Conservation (phyloP, 768 basidiomycete species). For the Tylopilus vinaceipallidus region DNA sequence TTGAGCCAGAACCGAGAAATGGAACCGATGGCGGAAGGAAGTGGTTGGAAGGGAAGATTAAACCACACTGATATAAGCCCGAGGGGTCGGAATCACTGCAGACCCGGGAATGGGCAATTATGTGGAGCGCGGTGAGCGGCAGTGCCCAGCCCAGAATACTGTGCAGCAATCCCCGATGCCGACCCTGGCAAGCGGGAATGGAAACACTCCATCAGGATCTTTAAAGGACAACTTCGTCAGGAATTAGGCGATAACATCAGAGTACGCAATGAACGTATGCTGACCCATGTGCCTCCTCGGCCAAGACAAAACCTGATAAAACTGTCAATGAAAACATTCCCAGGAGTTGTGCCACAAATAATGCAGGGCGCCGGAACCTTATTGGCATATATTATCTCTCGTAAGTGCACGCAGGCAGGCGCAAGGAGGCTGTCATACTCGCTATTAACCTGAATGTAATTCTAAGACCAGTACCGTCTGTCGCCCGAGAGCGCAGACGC, state of each 20-base stretch:
- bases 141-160: background rate
- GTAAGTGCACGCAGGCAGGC: too few relatives aligned
- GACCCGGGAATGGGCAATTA: constrained; percentile 5
- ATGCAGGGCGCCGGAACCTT: too few relatives aligned
- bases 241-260: constrained; percentile 2
- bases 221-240: constrained; percentile 4
- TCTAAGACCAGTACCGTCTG: too few relatives aligned
- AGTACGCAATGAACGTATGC: constrained; percentile 1
- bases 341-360: too few relatives aligned
- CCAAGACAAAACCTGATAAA: constrained; percentile 8
- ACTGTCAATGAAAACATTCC: background rate
- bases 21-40: background rate
- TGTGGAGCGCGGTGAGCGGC: background rate
- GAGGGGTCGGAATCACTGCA: constrained; percentile 1
- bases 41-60: background rate
- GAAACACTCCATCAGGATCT: background rate
- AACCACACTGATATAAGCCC: constrained; percentile 11
- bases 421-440: background rate
- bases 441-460: too few relatives aligned
- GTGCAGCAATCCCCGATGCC: background rate
- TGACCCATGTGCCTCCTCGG: background rate
- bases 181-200: background rate
- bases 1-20: constrained; percentile 1
- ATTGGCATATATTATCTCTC: too few relatives aligned
- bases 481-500: too few relatives aligned